A percentile compares a stretch with the other conserved stretches of the same genome.
Conservation (phyloP, 345 rosid species). For the Kandelia obovata region DNA sequence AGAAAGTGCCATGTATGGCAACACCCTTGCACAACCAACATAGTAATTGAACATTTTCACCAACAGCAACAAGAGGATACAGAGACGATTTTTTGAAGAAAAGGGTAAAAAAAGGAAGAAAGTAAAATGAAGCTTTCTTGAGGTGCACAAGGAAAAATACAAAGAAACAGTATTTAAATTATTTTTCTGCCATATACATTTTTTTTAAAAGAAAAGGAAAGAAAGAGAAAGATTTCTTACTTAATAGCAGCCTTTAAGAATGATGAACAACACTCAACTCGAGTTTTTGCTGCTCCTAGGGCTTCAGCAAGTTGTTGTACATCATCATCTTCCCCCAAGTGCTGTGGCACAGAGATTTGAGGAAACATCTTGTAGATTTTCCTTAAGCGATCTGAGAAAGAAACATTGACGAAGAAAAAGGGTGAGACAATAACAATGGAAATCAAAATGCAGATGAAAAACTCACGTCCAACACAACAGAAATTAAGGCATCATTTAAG, state of each 20-base stretch:
- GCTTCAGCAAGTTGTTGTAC: slow-evolving; percentile 75
- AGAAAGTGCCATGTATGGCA: neutral
- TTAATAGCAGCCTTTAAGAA: slow-evolving; percentile 84
- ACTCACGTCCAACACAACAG: neutral
- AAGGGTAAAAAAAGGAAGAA: neutral
- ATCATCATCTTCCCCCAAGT: slow-evolving; percentile 66
- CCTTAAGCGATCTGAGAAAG: slow-evolving; percentile 66
- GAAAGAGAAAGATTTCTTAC: slow-evolving; percentile 36
- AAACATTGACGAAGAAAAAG: slow-evolving; percentile 25
- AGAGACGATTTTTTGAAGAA: too few relatives aligned
- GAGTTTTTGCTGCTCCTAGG: slow-evolving; percentile 80
- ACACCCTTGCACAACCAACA: neutral
- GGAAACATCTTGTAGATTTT: slow-evolving; percentile 78
- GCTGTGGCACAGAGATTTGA: slow-evolving; percentile 64
- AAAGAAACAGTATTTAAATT: too few relatives aligned
- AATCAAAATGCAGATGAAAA: neutral
- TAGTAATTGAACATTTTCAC: neutral
- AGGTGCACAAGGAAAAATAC: too few relatives aligned
- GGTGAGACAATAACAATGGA: neutral
- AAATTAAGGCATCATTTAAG: neutral
- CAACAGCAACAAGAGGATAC: neutral
- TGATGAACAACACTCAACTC: slow-evolving; percentile 74
- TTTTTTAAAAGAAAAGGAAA: neutral
- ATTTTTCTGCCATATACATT: too few relatives aligned
- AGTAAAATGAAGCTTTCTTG: neutral